Evolutionary conservation across 2,329 filamentous ascomycete species (phyloP), one percentile per base, ranked within the genome.

Genomic region (Colletotrichum truncatum): DNA sequence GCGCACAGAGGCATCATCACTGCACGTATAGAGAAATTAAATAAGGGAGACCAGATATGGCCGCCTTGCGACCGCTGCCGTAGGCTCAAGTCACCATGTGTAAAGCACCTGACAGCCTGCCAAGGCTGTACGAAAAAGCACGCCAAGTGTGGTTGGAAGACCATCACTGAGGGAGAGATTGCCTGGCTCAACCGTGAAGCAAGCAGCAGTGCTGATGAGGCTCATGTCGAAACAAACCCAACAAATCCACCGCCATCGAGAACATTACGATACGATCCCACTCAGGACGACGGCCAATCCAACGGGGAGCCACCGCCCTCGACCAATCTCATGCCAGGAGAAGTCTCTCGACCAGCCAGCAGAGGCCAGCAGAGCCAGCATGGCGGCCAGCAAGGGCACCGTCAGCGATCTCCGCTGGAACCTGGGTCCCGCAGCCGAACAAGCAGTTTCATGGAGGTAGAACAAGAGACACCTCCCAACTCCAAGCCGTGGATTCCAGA

Each of bases 121-220:
- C 88, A 91, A 76, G 93, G 93, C 21, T 97, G 93, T 76, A 97
- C 93, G 0, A 94, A 93, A 75, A 97, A 97, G 75, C 93, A 97
- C 74, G 93, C 93, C 18, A 94, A 94, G 72, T 97, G 93, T 75
- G 90, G 89, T 12, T 97, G 93, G 93, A 92, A 90, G 70, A 89
- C 91, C 45, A 87, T 96, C n/a, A 89, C 88, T 14, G 88, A 93
- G 30, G 90, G 91, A 3, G 94, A 97, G 65, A 72, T 81, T 26
- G 72, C 72, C 3, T 72, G 74, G 69, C 69, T 80, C 4, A 78
- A 75, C 56, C 71, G 73, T 36, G 76, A 78, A 58, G 60, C 64
- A 3, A 64, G 70, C 21, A 70, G 69, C 16, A 65, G 62, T 25
- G 72, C 74, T 14, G 73, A 73, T 6, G 75, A 76, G 14, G 71